A percentile compares a stretch with the other conserved stretches of the same genome.
These are phyloP conservation scores for Cylindrodendrum hubeiense DNA, from an alignment of 2,329 filamentous ascomycete species.

Conservation along the genomic window DNA sequence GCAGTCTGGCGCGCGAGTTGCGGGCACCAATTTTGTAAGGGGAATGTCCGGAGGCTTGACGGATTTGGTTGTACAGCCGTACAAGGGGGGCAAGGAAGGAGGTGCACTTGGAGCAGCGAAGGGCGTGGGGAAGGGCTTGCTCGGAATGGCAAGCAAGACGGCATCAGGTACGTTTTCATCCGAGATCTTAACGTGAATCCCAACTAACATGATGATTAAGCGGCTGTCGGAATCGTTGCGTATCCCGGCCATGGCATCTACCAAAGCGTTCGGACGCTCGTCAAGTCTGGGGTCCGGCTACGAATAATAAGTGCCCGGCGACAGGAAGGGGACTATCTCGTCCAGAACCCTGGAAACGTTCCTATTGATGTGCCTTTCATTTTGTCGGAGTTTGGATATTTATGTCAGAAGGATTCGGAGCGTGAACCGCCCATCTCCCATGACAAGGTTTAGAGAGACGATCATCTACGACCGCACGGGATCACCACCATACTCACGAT, in stretches of 20 bases:
- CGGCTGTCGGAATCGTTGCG: slow-evolving; percentile 29
- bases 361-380: slow-evolving; percentile 14
- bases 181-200: neutral
- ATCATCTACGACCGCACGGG: neutral
- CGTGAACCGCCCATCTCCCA: neutral
- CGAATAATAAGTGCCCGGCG: slow-evolving; percentile 26
- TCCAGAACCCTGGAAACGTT: neutral
- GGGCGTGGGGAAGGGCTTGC: slow-evolving; percentile 26
- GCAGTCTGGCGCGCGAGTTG: slow-evolving; percentile 25
- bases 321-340: slow-evolving; percentile 24
- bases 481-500: neutral
- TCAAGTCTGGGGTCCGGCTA: slow-evolving; percentile 20
- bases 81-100: slow-evolving; percentile 26
- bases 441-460: slow-evolving; percentile 1
- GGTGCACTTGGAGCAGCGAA: slow-evolving; percentile 21
- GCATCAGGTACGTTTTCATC: slow-evolving; percentile 24
- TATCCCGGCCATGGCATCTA: slow-evolving; percentile 35
- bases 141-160: slow-evolving; percentile 30
- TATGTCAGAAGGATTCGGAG: slow-evolving; percentile 17
- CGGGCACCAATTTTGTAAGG: slow-evolving; percentile 25
- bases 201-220: slow-evolving; percentile 12
- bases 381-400: slow-evolving; percentile 23
- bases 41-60: slow-evolving; percentile 26
- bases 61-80: slow-evolving; percentile 27
- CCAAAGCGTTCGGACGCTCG: slow-evolving; percentile 29